Evolutionary conservation across 371 early-diverging fungal species (phyloP).

Genomic region (Actinomucor elegans): DNA sequence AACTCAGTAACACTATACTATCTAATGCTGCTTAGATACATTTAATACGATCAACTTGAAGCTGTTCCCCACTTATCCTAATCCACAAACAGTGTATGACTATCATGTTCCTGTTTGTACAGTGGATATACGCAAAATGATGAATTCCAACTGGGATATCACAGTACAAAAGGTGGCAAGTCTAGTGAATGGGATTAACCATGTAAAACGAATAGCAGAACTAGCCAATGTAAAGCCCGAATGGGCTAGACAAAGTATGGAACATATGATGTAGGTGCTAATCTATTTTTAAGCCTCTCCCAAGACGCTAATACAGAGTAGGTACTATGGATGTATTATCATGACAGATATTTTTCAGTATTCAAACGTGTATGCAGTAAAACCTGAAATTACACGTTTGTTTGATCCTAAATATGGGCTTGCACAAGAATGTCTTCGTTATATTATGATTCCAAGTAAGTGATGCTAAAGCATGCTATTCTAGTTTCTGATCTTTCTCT

Average conservation of each 20-base stretch:
- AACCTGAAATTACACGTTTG: constrained; percentile 59
- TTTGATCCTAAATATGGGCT: constrained; percentile 58
- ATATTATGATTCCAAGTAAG: constrained; percentile 63
- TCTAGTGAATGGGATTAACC: constrained; percentile 76
- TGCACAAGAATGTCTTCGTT: constrained; percentile 68
- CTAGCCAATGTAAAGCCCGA: constrained; percentile 73
- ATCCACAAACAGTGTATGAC: constrained; percentile 74
- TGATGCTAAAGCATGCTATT: neutral
- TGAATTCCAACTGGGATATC: constrained; percentile 82
- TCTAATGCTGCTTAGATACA: constrained; percentile 34
- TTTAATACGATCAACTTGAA: constrained; percentile 80
- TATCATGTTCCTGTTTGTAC: constrained; percentile 84
- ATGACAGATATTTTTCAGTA: constrained; percentile 90
- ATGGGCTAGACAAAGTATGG: constrained; percentile 73
- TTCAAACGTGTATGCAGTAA: constrained; percentile 79
- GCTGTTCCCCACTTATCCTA: constrained; percentile 78
- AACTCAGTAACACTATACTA: neutral
- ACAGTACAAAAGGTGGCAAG: constrained; percentile 69
- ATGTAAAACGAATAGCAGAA: constrained; percentile 75
- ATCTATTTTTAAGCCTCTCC: neutral
- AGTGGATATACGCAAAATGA: constrained; percentile 63
- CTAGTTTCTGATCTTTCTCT: neutral
- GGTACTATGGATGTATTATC: constrained; percentile 82
- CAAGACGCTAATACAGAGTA: no score
- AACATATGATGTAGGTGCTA: constrained; percentile 69